phyloP scores from a whole-genome alignment of 441 rosid genomes.

The Erodium texanum region DNA sequence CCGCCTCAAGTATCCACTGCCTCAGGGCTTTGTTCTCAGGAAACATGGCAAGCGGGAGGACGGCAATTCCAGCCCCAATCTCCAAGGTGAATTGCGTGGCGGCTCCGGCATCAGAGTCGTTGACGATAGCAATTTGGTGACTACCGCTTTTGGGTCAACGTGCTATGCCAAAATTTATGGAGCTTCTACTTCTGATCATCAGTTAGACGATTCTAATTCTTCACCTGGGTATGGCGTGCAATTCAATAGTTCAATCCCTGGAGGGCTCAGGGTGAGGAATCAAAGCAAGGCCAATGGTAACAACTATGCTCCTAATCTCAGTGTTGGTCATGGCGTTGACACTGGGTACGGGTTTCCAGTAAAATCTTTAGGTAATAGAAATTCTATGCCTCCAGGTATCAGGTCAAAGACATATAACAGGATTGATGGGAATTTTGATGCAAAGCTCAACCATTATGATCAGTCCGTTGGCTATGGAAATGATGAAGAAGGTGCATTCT shows the following conservation, averaged over 20 bases:
- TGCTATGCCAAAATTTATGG: slow-evolving; percentile 22
- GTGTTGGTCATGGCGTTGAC: slow-evolving; percentile 14
- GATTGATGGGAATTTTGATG: slow-evolving; percentile 21
- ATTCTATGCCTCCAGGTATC: slow-evolving; percentile 25
- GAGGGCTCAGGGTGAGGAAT: slow-evolving; percentile 24
- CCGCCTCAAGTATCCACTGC: slow-evolving; percentile 19
- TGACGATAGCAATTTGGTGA: slow-evolving; percentile 17
- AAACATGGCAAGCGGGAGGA: no score
- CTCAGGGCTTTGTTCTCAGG: slow-evolving; percentile 15
- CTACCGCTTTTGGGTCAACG: slow-evolving; percentile 20
- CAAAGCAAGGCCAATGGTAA: slow-evolving; percentile 24
- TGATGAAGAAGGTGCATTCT: slow-evolving; percentile 25
- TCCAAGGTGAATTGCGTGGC: slow-evolving; percentile 24
- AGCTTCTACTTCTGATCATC: slow-evolving; percentile 21
- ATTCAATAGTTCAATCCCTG: slow-evolving; percentile 15
- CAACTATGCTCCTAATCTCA: slow-evolving; percentile 18
- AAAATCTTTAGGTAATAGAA: slow-evolving; percentile 40
- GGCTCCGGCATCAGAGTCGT: slow-evolving; percentile 25
- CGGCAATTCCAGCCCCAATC: slow-evolving; percentile 17
- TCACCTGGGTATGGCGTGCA: slow-evolving; percentile 22
- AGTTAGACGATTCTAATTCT: slow-evolving; percentile 23
- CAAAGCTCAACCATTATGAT: slow-evolving; percentile 24
- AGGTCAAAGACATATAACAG: slow-evolving; percentile 27
- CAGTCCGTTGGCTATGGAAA: slow-evolving; percentile 23
- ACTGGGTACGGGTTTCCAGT: slow-evolving; percentile 36